phyloP scores from a whole-genome alignment of 352 stramenopile species.

The Pythium periplocum region DNA sequence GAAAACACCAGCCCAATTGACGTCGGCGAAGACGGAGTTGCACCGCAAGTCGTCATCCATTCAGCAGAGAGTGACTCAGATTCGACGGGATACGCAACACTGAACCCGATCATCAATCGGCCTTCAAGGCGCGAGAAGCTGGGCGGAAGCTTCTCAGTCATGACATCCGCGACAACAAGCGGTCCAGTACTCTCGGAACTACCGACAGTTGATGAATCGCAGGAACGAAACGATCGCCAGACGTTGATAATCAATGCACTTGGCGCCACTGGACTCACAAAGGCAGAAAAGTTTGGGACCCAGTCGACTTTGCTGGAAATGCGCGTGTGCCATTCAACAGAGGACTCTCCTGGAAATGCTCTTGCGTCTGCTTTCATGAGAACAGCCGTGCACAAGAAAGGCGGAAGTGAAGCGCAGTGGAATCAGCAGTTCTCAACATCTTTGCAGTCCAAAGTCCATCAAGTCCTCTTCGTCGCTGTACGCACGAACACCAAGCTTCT shows the following conservation, averaged over 20 bases:
- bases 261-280: constrained; percentile 44
- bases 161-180: constrained; percentile 11
- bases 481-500: constrained; percentile 64
- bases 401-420: constrained; percentile 76
- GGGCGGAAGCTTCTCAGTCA: constrained; percentile 17
- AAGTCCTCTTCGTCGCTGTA: constrained; percentile 47
- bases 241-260: constrained; percentile 56
- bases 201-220: constrained; percentile 18
- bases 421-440: constrained; percentile 70
- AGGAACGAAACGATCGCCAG: constrained; percentile 18
- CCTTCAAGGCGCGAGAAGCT: constrained; percentile 9
- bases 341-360: constrained; percentile 6
- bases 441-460: constrained; percentile 44
- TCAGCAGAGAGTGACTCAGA: constrained; percentile 62
- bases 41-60: constrained; percentile 68
- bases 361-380: constrained; percentile 30
- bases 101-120: constrained; percentile 56
- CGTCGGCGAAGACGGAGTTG: constrained; percentile 16
- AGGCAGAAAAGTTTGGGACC: constrained; percentile 73
- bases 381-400: constrained; percentile 73
- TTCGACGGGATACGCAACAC: constrained; percentile 46
- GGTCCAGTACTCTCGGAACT: constrained; percentile 42
- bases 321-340: constrained; percentile 23
- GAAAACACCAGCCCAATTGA: constrained; percentile 7
- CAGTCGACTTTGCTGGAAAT: constrained; percentile 73